phyloP scores from a whole-genome alignment of 139 green algal genomes.

The Astrephomene gubernaculifera region DNA sequence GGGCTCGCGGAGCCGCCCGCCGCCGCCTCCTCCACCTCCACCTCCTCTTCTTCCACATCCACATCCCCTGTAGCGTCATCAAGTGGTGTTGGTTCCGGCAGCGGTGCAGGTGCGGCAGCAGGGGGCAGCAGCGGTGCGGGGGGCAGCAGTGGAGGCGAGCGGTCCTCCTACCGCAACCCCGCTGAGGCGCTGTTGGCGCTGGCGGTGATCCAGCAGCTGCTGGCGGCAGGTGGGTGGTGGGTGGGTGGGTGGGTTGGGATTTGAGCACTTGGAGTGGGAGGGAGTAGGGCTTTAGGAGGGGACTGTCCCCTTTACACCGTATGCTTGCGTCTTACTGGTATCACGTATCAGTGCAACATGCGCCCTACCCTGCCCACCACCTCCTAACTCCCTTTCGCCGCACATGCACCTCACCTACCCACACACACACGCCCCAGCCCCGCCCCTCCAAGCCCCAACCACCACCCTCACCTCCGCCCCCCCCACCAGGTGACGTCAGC shows the following conservation, averaged over 20 bases:
- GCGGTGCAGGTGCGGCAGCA: not conserved
- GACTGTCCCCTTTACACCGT: no score
- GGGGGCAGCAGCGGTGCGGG: slow-evolving; percentile 7
- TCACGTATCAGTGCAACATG: no score
- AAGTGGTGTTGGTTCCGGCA: no score
- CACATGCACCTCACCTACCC: not conserved
- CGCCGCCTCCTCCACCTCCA: not conserved
- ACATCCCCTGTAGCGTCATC: no score
- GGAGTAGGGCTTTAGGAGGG: no score
- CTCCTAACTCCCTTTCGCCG: no score
- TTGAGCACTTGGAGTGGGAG: not conserved
- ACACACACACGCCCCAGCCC: not conserved
- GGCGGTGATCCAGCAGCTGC: slow-evolving; percentile 42
- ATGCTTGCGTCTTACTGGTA: not conserved
- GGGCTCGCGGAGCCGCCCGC: not conserved
- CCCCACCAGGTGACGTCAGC: slow-evolving; percentile 47
- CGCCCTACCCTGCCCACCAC: no score
- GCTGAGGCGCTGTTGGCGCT: slow-evolving; percentile 75
- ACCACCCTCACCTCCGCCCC: not conserved
- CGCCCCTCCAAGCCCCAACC: not conserved
- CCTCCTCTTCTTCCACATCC: not conserved
- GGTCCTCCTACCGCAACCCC: slow-evolving; percentile 71
- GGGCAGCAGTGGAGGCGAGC: not conserved
- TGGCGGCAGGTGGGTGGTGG: slow-evolving; percentile 50
- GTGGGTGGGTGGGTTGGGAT: not conserved